A percentile compares a stretch with the other conserved stretches of the same genome.
Conservation (phyloP, 805 yeast genomes). For the Pichia californica region DNA sequence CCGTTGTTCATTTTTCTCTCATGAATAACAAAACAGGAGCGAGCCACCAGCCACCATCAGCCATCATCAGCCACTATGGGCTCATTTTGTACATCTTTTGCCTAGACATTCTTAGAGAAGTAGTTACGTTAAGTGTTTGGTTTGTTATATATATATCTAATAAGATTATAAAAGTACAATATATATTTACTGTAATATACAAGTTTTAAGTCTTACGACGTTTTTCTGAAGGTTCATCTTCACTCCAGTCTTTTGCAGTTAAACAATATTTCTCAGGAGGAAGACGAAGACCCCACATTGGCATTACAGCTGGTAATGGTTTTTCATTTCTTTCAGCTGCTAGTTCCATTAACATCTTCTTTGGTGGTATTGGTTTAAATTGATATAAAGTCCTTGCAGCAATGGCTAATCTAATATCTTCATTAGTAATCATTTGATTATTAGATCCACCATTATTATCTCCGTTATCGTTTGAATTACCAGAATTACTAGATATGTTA, state of each 20-base stretch:
- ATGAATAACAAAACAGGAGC: no score
- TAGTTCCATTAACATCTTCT: conserved; percentile 80
- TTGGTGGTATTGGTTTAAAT: conserved; percentile 93
- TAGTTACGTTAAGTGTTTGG: no score
- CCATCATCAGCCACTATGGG: no score
- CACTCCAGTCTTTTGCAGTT: conserved; percentile 73
- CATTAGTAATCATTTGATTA: conserved; percentile 51
- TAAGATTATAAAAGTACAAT: background rate
- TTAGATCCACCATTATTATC: background rate
- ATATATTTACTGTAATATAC: no score
- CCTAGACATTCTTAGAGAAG: no score
- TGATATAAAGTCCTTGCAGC: conserved; percentile 94
- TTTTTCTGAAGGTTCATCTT: conserved; percentile 4
- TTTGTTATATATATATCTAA: no score
- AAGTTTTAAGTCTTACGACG: background rate
- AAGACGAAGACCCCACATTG: conserved; percentile 83
- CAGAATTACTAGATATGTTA: conserved; percentile 15
- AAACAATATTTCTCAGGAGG: conserved; percentile 98
- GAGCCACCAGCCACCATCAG: no score
- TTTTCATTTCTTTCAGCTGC: conserved; percentile 90
- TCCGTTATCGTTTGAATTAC: background rate
- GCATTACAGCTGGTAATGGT: conserved; percentile 85
- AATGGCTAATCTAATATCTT: conserved; percentile 86
- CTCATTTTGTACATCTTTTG: no score
- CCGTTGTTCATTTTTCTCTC: no score